phyloP scores from a whole-genome alignment of 2,329 filamentous ascomycete species.

The Colletotrichum musae region DNA sequence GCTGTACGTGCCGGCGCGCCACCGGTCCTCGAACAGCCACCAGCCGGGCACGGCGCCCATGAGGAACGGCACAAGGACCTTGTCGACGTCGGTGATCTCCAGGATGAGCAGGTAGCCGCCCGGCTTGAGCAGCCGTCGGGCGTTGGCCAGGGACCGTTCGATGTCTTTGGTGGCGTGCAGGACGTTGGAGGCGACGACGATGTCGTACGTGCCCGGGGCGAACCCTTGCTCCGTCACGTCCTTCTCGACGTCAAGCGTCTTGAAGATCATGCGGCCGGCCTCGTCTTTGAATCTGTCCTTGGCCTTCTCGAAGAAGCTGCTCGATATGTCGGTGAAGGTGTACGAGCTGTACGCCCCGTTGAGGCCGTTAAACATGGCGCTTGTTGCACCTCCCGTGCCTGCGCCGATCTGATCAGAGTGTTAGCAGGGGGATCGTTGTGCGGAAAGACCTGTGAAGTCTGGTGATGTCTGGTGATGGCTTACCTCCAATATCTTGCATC shows the following conservation, averaged over 20 bases:
- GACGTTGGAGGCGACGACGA: constrained; percentile 50
- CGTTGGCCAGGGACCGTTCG: constrained; percentile 44
- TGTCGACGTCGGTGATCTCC: too few species aligned
- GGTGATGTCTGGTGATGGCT: too few species aligned
- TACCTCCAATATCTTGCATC: too few species aligned
- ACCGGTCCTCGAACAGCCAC: too few species aligned
- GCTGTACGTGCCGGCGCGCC: too few species aligned
- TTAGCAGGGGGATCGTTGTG: too few species aligned
- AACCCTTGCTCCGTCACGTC: constrained; percentile 48
- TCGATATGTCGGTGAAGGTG: constrained; percentile 45
- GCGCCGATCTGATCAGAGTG: constrained; percentile 51
- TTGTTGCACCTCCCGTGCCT: constrained; percentile 55
- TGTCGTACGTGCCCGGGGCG: constrained; percentile 44
- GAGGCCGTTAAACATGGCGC: constrained; percentile 32
- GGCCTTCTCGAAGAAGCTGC: constrained; percentile 43
- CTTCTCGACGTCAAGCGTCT: constrained; percentile 50
- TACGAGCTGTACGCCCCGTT: constrained; percentile 39
- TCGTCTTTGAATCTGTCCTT: constrained; percentile 45
- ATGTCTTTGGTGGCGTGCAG: constrained; percentile 48
- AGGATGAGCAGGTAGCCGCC: constrained; percentile 43
- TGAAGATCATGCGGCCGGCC: constrained; percentile 40
- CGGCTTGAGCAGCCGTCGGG: constrained; percentile 48
- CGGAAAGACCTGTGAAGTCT: too few species aligned
- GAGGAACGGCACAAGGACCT: too few species aligned
- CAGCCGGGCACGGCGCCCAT: too few species aligned